Evolutionary conservation across 495 filamentous ascomycete species (phyloP), one percentile per base, ranked within the genome.

Genomic region (Tetracladium marchalianum): DNA sequence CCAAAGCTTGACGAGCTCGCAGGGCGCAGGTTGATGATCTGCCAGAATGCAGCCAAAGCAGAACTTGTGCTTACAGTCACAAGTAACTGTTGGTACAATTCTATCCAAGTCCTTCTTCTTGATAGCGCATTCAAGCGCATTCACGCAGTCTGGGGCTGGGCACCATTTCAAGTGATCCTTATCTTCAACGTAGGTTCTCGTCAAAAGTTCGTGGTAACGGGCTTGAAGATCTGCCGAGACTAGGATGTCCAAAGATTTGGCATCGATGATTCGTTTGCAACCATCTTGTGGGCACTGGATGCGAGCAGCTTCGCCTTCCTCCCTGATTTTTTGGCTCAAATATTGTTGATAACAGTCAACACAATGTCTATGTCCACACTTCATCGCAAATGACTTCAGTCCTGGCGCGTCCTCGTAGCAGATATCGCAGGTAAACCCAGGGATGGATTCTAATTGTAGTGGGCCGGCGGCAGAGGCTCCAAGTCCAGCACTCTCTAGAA

Each of bases 141-240:
- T 95, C 50, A 82, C 75, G 67, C 92, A 98, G 56, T 97, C 87
- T 31, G 92, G 92, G 2, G 93, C 90, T 5, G 92, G 92, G 61
- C 92, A 98, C 92, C 92, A 98, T 58, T 90, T 90, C 16, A 97
- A 75, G 37, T 81, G 84, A 31, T 94, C 90, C 57, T 84, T 94
- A 60, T 98, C 92, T 59, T 98, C 90, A 43, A 98, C 92, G 56
- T 93, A 98, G 1, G 92, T 97, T 49, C 93, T 77, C 46, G 83
- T 94, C 18, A 98, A 78, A 13, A 98, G 71, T 41, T 81, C 78
- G 55, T 85, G 80, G 59, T 97, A 98, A 52, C 90, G 77, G 18
- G 76, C 74, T 52, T 76, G 81, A 24, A 95, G 63, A 34, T 90
- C 80, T 1, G 72, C 55, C 1, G 84, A 75, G 18, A 96, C 85